phyloP scores from a whole-genome alignment of 2,329 filamentous ascomycete genomes.

The Talaromyces sp. region DNA sequence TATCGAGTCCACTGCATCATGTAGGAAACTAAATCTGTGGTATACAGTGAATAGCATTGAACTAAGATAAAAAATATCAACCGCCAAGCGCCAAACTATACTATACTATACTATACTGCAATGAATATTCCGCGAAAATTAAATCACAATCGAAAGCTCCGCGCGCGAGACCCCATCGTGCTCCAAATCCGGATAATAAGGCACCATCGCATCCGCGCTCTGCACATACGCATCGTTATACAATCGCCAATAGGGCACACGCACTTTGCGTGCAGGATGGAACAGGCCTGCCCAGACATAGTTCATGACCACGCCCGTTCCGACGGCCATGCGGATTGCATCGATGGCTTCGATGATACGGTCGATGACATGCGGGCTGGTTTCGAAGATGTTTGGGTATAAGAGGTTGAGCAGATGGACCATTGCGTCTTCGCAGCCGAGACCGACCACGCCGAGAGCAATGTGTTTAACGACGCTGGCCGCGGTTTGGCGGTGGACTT shows the following conservation, averaged over 20 bases:
- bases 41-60: neutral
- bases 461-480: slow-evolving; percentile 97
- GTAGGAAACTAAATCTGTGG: too few species aligned
- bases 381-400: slow-evolving; percentile 97
- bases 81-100: neutral
- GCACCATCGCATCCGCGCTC: slow-evolving; percentile 88
- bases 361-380: slow-evolving; percentile 96
- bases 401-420: slow-evolving; percentile 93
- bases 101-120: neutral
- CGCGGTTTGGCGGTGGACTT: slow-evolving; percentile 95
- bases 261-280: slow-evolving; percentile 92
- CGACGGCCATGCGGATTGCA: slow-evolving; percentile 88
- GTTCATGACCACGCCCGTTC: slow-evolving; percentile 89
- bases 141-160: slow-evolving; percentile 81
- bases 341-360: slow-evolving; percentile 97
- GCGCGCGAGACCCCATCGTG: slow-evolving; percentile 75
- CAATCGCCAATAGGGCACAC: slow-evolving; percentile 90
- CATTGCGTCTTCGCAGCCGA: slow-evolving; percentile 98
- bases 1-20: too few species aligned
- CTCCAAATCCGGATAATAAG: slow-evolving; percentile 85
- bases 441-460: slow-evolving; percentile 90
- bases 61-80: neutral
- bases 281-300: slow-evolving; percentile 98
- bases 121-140: slow-evolving; percentile 26
- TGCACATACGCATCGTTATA: slow-evolving; percentile 98